phyloP scores from a whole-genome alignment of 257 asterid genomes.

The Buddleja alternifolia region DNA sequence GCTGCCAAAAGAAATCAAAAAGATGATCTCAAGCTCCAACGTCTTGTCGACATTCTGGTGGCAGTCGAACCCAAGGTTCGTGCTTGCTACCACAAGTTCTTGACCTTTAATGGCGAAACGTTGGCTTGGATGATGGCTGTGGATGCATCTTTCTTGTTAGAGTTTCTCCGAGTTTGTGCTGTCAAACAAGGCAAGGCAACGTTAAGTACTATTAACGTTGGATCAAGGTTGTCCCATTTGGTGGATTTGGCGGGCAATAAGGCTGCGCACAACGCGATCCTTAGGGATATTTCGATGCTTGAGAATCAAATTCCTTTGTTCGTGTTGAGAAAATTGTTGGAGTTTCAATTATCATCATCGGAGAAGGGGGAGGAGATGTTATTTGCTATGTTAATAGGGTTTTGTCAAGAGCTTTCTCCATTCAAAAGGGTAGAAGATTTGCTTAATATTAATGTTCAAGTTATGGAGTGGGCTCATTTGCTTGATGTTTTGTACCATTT shows the following conservation, averaged over 20 bases:
- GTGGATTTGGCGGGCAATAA: slow-evolving; percentile 39
- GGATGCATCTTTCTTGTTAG: slow-evolving; percentile 45
- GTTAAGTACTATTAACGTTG: not conserved
- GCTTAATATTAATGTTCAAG: not conserved
- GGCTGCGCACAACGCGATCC: slow-evolving; percentile 38
- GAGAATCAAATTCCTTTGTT: slow-evolving; percentile 53
- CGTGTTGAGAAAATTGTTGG: slow-evolving; percentile 36
- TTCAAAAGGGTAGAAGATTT: slow-evolving; percentile 28
- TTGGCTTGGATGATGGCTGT: slow-evolving; percentile 55
- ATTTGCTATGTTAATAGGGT: slow-evolving; percentile 32
- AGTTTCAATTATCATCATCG: slow-evolving; percentile 30
- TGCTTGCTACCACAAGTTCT: slow-evolving; percentile 34
- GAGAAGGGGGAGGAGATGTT: slow-evolving; percentile 33
- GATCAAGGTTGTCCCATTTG: slow-evolving; percentile 40
- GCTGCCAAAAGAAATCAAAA: slow-evolving; percentile 42
- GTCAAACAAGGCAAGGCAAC: slow-evolving; percentile 25
- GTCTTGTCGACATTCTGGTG: slow-evolving; percentile 26
- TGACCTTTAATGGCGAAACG: slow-evolving; percentile 32
- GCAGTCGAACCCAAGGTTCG: slow-evolving; percentile 35
- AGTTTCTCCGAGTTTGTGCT: slow-evolving; percentile 37
- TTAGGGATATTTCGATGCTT: slow-evolving; percentile 44
- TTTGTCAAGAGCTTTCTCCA: slow-evolving; percentile 35
- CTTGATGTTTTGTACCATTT: slow-evolving; percentile 41
- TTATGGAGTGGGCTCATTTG: slow-evolving; percentile 36
- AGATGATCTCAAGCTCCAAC: slow-evolving; percentile 31